Evolutionary conservation across 2,329 filamentous ascomycete genomes (phyloP), one percentile per base, ranked within the genome.

Genomic region (Pseudogymnoascus destructans): DNA sequence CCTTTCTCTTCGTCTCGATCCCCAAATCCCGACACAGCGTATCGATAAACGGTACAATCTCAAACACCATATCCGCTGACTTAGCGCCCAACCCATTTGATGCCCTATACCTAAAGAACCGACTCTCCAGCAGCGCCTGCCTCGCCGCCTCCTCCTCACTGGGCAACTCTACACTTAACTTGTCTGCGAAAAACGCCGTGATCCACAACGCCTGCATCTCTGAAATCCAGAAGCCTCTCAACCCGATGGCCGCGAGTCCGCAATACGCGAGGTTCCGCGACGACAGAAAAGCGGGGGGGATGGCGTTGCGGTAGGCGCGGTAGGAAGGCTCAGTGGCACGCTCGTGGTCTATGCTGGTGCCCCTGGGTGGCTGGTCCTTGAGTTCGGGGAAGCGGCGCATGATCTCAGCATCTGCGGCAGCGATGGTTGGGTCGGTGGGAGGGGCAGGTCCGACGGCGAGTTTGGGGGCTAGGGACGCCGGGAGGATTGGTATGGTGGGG

Each of bases 41-140:
- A 69, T 90, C 86, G 11, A 88, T 68, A 58, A 88, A 92, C 3
- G 85, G 85, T 56, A 91, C 68, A 0, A 79, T 79, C 67, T 92
- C 87, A 66, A 90, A 90, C 13, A 87, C 81, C 63, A 89, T 84
- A 67, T 87, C 85, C 0, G 83, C 82, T 58, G 77, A 75, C 65
- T 74, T 75, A 40, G 73, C 73, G 1, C 85, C 85, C 64, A 81
- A 81, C 0, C 85, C 85, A 5, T 73, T 76, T 1, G 82, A 80
- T 63, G 86, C 86, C 27, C 86, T 76, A 77, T 82, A 84, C 62
- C 77, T 80, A 7, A 84, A 83, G 66, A 85, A 91, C 40, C 85
- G 79, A 21, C 78, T 81, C 66, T 85, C 75, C 58, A 89, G 70
- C 27, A 83, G 76, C 0, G 82, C 80, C 63, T 84, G 77, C 3